Evolutionary conservation across 805 yeast genomes (phyloP).

Genomic region (Monosporozyma yasuniensis): DNA sequence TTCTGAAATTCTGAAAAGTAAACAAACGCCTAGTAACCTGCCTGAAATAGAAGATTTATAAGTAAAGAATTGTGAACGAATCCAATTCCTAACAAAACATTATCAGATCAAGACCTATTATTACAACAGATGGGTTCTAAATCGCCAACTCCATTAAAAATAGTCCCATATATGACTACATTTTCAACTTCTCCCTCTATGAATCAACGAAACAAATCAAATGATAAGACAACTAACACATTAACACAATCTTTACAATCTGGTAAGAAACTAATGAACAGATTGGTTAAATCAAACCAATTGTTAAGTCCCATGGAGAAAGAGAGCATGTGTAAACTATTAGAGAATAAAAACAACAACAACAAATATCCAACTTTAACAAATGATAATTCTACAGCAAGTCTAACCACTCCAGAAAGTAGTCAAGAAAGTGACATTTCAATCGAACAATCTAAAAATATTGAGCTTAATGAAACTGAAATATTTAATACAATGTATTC

Average conservation of each 20-base stretch:
- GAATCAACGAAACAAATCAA: neutral
- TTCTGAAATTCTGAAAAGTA: neutral
- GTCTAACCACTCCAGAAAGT: neutral
- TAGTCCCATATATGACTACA: neutral
- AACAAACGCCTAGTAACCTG: neutral
- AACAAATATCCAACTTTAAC: neutral
- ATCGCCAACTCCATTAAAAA: neutral
- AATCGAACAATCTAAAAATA: neutral
- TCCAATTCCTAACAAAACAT: neutral
- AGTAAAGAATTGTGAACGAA: neutral
- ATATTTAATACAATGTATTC: slow-evolving; percentile 9
- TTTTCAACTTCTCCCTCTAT: neutral
- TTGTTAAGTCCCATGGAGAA: slow-evolving; percentile 10
- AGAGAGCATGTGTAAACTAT: neutral
- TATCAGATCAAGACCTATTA: too few relatives aligned
- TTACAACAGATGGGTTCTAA: neutral
- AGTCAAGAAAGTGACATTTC: neutral
- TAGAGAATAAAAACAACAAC: neutral
- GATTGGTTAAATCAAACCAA: slow-evolving; percentile 3
- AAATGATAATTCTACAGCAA: neutral
- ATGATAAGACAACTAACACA: neutral
- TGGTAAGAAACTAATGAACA: slow-evolving; percentile 6
- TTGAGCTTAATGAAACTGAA: neutral
- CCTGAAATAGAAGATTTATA: neutral
- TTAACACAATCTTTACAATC: neutral